Evolutionary conservation across 2,329 filamentous ascomycete genomes (phyloP).

Genomic region (Penicillium sp.): DNA sequence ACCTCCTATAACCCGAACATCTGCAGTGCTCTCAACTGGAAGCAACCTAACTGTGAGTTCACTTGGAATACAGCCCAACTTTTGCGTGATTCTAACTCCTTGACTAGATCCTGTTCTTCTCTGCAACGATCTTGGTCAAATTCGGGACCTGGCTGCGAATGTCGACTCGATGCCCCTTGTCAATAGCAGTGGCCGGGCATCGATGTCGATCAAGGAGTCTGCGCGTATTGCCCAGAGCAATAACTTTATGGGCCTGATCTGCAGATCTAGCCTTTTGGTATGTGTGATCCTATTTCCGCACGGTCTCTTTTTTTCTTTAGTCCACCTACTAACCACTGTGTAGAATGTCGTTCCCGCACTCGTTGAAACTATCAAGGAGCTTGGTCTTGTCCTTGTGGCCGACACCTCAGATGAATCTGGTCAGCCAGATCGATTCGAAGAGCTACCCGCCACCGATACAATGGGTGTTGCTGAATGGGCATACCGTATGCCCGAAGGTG

Average conservation of each 20-base stretch:
- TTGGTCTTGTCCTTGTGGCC: conserved; percentile 85
- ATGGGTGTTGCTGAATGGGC: conserved; percentile 40
- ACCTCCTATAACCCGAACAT: conserved; percentile 87
- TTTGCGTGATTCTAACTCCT: neutral
- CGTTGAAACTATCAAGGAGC: conserved; percentile 89
- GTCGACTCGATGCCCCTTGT: conserved; percentile 44
- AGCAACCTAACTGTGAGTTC: conserved; percentile 86
- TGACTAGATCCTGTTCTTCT: conserved; percentile 76
- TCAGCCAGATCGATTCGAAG: conserved; percentile 25
- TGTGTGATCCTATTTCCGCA: conserved; percentile 35
- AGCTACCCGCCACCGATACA: conserved; percentile 22
- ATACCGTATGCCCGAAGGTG: conserved; percentile 67
- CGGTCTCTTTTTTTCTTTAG: neutral
- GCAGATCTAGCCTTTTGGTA: conserved; percentile 81
- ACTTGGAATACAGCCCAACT: neutral
- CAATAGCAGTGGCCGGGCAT: conserved; percentile 65
- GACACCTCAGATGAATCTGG: conserved; percentile 68
- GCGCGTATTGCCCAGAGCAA: conserved; percentile 91
- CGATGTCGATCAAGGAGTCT: conserved; percentile 88
- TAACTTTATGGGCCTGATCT: conserved; percentile 97
- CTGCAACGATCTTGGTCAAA: conserved; percentile 80
- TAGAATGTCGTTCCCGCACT: conserved; percentile 91
- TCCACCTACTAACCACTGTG: conserved; percentile 17
- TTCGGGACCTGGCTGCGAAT: conserved; percentile 40
- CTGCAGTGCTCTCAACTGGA: conserved; percentile 96